Evolutionary conservation across 768 basidiomycete species (phyloP).

Genomic region (Boletus reticuloceps): DNA sequence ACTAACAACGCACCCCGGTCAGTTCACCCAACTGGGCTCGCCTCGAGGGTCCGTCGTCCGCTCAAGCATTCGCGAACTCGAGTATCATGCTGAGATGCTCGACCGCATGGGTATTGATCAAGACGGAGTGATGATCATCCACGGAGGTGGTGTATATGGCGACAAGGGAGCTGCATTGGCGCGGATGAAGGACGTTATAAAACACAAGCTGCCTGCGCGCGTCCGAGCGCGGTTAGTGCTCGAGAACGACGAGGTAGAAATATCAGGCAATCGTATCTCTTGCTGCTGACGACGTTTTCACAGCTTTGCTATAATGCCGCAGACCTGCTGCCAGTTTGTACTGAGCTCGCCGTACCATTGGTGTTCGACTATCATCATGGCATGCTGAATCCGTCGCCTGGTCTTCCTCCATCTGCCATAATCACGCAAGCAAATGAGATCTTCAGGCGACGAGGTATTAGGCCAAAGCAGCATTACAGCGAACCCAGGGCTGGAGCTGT

Average conservation of each 20-base stretch:
- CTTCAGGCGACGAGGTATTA: slow-evolving; percentile 74
- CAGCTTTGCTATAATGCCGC: slow-evolving; percentile 85
- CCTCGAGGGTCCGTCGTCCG: slow-evolving; percentile 73
- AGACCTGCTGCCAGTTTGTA: slow-evolving; percentile 83
- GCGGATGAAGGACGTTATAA: slow-evolving; percentile 72
- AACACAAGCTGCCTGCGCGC: slow-evolving; percentile 51
- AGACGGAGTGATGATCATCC: slow-evolving; percentile 89
- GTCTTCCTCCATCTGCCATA: slow-evolving; percentile 56
- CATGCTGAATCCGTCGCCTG: slow-evolving; percentile 57
- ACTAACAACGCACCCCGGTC: slow-evolving; percentile 86
- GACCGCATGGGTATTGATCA: slow-evolving; percentile 76
- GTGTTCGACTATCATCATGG: slow-evolving; percentile 86
- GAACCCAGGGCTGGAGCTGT: slow-evolving; percentile 85
- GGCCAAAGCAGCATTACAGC: slow-evolving; percentile 89
- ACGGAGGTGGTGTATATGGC: slow-evolving; percentile 82
- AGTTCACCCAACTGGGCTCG: slow-evolving; percentile 80
- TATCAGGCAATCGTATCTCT: neutral
- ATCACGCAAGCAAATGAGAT: slow-evolving; percentile 74
- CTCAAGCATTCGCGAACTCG: slow-evolving; percentile 74
- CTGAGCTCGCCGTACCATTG: slow-evolving; percentile 75
- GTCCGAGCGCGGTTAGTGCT: slow-evolving; percentile 76
- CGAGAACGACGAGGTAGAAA: slow-evolving; percentile 87
- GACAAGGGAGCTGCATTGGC: slow-evolving; percentile 71
- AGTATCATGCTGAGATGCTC: slow-evolving; percentile 87
- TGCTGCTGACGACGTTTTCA: neutral